Percentiles rank a stretch among this genome's conserved stretches.
phyloP scores from a whole-genome alignment of 2,329 filamentous ascomycete species.

The Trichoderma endophyticum region DNA sequence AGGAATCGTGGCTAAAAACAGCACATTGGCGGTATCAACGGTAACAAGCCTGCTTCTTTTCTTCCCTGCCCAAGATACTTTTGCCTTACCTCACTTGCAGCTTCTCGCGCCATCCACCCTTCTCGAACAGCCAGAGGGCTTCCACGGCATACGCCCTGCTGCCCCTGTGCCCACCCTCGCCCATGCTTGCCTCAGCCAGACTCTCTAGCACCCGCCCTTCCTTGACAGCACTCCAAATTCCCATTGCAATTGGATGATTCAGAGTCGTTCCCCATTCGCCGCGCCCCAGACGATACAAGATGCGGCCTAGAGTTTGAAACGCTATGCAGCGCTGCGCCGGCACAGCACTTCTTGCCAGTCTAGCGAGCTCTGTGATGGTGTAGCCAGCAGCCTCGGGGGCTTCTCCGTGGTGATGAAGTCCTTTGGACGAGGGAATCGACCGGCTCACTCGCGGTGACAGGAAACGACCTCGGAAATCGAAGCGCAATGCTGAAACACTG shows the following conservation, averaged over 20 bases:
- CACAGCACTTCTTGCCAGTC: constrained; percentile 75
- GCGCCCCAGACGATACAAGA: constrained; percentile 77
- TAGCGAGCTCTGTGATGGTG: constrained; percentile 81
- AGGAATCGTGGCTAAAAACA: background rate
- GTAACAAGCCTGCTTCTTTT: background rate
- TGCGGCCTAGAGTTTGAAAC: constrained; percentile 83
- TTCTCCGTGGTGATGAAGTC: constrained; percentile 89
- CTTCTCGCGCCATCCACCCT: constrained; percentile 67
- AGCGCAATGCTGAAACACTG: constrained; percentile 75
- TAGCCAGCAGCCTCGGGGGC: constrained; percentile 94
- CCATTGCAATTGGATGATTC: constrained; percentile 63
- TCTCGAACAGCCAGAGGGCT: constrained; percentile 78
- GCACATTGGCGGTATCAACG: background rate
- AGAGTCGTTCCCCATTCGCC: constrained; percentile 62
- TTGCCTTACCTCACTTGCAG: constrained; percentile 51
- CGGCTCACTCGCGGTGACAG: constrained; percentile 74
- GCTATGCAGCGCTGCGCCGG: constrained; percentile 86
- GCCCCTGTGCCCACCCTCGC: constrained; percentile 68
- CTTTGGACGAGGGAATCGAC: constrained; percentile 70
- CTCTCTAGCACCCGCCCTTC: constrained; percentile 74
- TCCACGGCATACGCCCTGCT: constrained; percentile 83
- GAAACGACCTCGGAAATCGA: constrained; percentile 79
- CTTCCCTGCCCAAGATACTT: background rate
- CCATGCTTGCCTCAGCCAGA: constrained; percentile 71
- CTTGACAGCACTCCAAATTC: constrained; percentile 78